Conservation (phyloP, 768 basidiomycete species). For the Lyophyllum decastes region DNA sequence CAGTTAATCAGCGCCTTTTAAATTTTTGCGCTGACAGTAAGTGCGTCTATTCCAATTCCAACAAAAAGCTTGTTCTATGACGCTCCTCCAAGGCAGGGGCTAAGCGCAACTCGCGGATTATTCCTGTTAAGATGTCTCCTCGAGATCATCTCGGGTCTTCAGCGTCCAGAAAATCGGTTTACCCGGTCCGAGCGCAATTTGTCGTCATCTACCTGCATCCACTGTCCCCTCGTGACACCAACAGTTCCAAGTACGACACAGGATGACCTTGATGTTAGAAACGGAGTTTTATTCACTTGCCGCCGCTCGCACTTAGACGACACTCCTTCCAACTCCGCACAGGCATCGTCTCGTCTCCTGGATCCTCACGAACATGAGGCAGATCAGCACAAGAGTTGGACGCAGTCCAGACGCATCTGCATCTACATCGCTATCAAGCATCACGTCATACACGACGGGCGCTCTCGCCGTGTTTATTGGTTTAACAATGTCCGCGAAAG, state of each 20-base stretch:
- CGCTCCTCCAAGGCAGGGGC: neutral
- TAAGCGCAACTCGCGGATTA: conserved; percentile 12
- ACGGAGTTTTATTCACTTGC: conserved; percentile 11
- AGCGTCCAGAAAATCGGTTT: conserved; percentile 2
- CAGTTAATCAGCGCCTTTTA: neutral
- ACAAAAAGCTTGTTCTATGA: neutral
- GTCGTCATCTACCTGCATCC: conserved; percentile 7
- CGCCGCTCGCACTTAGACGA: neutral
- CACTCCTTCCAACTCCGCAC: conserved; percentile 6
- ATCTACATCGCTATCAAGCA: conserved; percentile 18
- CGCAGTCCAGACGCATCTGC: conserved; percentile 5
- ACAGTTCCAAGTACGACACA: conserved; percentile 5
- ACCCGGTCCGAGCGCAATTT: conserved; percentile 14
- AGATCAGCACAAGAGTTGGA: conserved; percentile 9
- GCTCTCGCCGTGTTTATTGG: conserved; percentile 11
- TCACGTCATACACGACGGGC: conserved; percentile 23
- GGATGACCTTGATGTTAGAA: neutral
- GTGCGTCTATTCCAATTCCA: neutral
- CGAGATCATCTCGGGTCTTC: conserved; percentile 10
- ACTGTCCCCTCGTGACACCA: conserved; percentile 11
- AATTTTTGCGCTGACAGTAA: neutral
- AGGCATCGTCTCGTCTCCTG: conserved; percentile 1
- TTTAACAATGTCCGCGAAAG: conserved; percentile 2
- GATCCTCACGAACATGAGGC: conserved; percentile 6
- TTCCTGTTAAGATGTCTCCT: conserved; percentile 10